Base-by-base conservation (phyloP, 352 stramenopile species). In the Phytopythium delawarense region DNA sequence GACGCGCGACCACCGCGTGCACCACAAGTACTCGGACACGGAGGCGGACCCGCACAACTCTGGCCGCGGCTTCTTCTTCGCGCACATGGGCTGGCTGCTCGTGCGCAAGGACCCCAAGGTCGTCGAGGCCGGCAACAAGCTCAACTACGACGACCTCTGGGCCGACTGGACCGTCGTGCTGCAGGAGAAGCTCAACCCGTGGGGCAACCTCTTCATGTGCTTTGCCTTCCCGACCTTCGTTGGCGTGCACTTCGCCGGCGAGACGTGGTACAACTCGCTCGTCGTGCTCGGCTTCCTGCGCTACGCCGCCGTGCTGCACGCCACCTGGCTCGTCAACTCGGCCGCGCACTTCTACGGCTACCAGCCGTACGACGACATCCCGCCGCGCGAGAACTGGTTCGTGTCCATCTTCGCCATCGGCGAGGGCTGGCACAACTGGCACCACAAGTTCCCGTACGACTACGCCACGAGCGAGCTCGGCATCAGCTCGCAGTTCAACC, bases 391-490 rank as follows among this genome's bases (percentile, higher is more conserved):
- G 76, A 99, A 99, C 79, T 97, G 94, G 52, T 93, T 99, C 63
- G 96, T 99, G 16, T 97, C 94, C 9, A 75, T 98, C 57, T 94
- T 94, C 57, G 91, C 96, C 42, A 91, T 99, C 75, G 97, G 97
- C 34, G 96, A 99, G 74, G 96, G 96, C 73, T 99, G 96, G 96
- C 96, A 99, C 84, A 99, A 99, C 85, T 99, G 96, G 96, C 97
- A 99, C 79, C 97, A 99, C 92, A 99, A 99, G 78, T 99, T 99
- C 75, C 97, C 97, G 55, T 99, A 98, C 84, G 97, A 99, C 72
- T 99, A 99, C 79, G 94, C 97, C 56, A 96, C 97, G n/a, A 97
- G 87, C 54, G 97, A 99, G 81, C 99, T 98, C 71, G 97, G 97
- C 40, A 83, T 97, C 57, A 92, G 84, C 9, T 78, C 76, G 60